These are phyloP conservation scores for Rhizoctonia solani DNA, from an alignment of 1,284 basidiomycete genomes.

Conservation along the genomic window DNA sequence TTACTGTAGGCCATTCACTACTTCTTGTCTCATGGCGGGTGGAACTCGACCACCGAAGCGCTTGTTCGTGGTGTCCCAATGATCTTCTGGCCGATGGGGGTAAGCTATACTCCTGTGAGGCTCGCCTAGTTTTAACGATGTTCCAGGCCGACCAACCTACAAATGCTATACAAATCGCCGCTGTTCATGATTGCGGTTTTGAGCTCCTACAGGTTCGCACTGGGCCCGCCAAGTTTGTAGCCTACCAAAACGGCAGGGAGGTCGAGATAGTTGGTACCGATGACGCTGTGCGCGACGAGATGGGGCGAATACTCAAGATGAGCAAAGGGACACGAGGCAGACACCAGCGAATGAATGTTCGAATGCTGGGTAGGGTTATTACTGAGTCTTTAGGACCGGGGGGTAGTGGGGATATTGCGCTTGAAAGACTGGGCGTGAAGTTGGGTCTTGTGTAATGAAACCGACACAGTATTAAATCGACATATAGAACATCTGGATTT, in stretches of 20 bases:
- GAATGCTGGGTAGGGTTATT: neutral
- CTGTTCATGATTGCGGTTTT: too few species aligned
- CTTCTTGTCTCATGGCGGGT: conserved; percentile 26
- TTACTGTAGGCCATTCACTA: conserved; percentile 26
- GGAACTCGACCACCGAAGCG: conserved; percentile 17
- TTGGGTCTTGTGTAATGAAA: too few species aligned
- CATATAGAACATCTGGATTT: too few species aligned
- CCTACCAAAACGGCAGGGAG: neutral
- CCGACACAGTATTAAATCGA: too few species aligned
- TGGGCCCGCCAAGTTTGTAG: conserved; percentile 8
- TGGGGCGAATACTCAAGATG: neutral
- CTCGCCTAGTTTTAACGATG: neutral
- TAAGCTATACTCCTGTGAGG: neutral
- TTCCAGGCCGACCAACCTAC: conserved; percentile 23
- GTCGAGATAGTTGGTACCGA: conserved; percentile 1
- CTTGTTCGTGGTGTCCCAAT: conserved; percentile 16
- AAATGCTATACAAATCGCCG: conserved; percentile 11
- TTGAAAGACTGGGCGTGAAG: neutral
- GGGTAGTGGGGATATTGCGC: conserved; percentile 10
- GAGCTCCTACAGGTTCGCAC: conserved; percentile 33
- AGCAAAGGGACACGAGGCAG: neutral
- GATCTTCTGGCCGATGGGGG: conserved; percentile 31
- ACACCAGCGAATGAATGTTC: conserved; percentile 9
- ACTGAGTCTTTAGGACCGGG: too few species aligned
- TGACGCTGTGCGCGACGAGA: conserved; percentile 14